Base-by-base conservation (phyloP, 1,284 basidiomycete species). In the Kwoniella shivajii region DNA sequence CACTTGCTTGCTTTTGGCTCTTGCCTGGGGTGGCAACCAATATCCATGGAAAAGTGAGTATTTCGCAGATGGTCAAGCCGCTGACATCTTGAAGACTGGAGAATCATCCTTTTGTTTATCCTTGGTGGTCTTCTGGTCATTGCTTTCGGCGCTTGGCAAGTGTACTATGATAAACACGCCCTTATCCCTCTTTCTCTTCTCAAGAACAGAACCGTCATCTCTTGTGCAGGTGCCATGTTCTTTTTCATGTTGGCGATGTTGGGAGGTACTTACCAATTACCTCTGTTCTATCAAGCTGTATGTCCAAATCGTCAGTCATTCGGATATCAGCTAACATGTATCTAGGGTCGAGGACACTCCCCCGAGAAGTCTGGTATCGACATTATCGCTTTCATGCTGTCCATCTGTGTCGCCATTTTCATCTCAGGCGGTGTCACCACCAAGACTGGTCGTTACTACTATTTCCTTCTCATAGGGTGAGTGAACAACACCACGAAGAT, bases 211-310 rank as follows among this genome's bases (percentile, higher is more conserved):
- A 77, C 76, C 2, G 68, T 79, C 47, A 50, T 73, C 37, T 69
- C 73, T 6, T 70, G 72, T 3, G 60, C 72, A 10, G 64, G 74
- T 27, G 72, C 71, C 56, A 72, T 77, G 37, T 77, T 78, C 63
- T 75, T 79, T 60, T 60, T 77, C 53, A 80, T 80, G 75, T 69
- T 80, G 33, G 66, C 68, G 11, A 74, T 82, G 65, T 69, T 81
- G 10, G 73, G 73, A 27, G 71, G 71, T 11, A 73, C 69, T 4
- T 73, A 74, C 62, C 69, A 79, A 61, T 67, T 81, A 0, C 80
- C 80, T 0, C 73, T 82, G 30, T 81, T 75, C 70, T 81, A 79
- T 59, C 77, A 81, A 61, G 77, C 77, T 24, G 75, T 77, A 59
- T 65, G 72, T 56, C 45, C 63, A 20, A 13, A 38, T 37, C 18